Conservation (phyloP, 2,329 filamentous ascomycete genomes). For the Talaromyces verruculosus region DNA sequence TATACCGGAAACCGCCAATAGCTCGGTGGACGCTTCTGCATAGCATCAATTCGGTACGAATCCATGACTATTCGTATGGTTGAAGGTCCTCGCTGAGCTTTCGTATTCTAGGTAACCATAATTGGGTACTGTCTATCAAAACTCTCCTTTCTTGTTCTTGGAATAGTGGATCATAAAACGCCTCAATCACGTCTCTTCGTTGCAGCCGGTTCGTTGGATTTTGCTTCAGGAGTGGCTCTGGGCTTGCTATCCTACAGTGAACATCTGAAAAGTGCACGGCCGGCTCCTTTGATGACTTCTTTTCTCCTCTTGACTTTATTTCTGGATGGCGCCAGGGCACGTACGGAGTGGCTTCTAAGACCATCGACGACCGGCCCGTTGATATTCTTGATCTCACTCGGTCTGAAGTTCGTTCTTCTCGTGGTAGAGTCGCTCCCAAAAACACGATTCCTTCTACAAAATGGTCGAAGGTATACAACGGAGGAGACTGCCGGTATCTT, state of each 20-base stretch:
- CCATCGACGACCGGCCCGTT: background rate
- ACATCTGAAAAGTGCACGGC: slow-evolving; percentile 15
- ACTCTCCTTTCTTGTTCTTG: slow-evolving; percentile 6
- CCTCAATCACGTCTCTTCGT: slow-evolving; percentile 6
- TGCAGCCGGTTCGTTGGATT: slow-evolving; percentile 11
- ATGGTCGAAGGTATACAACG: background rate
- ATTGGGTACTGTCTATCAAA: slow-evolving; percentile 11
- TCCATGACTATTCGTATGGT: background rate
- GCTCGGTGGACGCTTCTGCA: slow-evolving; percentile 11
- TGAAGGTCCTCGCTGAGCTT: background rate
- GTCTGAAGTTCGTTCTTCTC: slow-evolving; percentile 15
- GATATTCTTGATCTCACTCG: background rate
- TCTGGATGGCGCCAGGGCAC: slow-evolving; percentile 7
- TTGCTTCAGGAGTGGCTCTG: slow-evolving; percentile 1
- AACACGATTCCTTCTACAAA: background rate
- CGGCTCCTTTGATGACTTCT: slow-evolving; percentile 6
- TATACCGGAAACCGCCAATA: slow-evolving; percentile 13
- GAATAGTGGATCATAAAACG: background rate
- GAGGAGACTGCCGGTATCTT: slow-evolving; percentile 14
- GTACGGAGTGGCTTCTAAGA: slow-evolving; percentile 13
- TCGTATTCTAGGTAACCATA: background rate
- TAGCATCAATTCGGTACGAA: slow-evolving; percentile 5
- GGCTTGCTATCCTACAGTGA: slow-evolving; percentile 14
- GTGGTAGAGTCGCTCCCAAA: slow-evolving; percentile 5
- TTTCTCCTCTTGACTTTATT: background rate